Evolutionary conservation across 1,284 basidiomycete species (phyloP), one percentile per base, ranked within the genome.

Genomic region (Sphagnurus paluster): DNA sequence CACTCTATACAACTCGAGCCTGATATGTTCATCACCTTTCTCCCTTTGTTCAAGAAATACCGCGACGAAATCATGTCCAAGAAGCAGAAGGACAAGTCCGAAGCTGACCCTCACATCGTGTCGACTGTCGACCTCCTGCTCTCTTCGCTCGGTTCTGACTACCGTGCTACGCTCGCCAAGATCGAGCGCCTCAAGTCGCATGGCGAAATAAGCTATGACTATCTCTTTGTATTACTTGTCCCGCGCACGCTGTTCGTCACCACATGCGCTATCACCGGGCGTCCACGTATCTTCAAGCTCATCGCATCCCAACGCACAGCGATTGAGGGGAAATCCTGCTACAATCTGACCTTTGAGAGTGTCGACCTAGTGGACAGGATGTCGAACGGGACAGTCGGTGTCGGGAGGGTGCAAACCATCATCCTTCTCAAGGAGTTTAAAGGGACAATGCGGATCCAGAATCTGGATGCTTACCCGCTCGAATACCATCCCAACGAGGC

Each of bases 1-100:
- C 23, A 28, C 8, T 13, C n/a, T 10, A 13, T 11, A 23, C 26
- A 79, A 77, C 61, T 81, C 38, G 74, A 79, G 47, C 79, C 79
- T 2, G 74, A 81, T 38, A 68, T 77, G 2, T 70, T 82, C 57
- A 64, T 82, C 19, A 71, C 73, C 1, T 79, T 76, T 68, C 66
- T 77, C 20, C 65, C 69, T 3, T 63, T 69, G 37, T 74, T 82
- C 51, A 51, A 67, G 16, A 63, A 61, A 7, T 76, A 80, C 50
- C 63, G 66, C 2, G 66, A 70, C 32, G 54, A 58, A 0, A 66
- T 80, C 11, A 57, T 58, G 4, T 50, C 60, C 2, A 70, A 72
- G 55, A 68, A 67, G 37, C 45, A 57, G 8, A n/a, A n/a, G n/a
- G n/a, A n/a, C n/a, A 59, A 58, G 33, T 63, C 69, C 0, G 63